These are phyloP conservation scores for Torulaspora gathmanii DNA, from an alignment of 805 yeast genomes.

Conservation along the genomic window DNA sequence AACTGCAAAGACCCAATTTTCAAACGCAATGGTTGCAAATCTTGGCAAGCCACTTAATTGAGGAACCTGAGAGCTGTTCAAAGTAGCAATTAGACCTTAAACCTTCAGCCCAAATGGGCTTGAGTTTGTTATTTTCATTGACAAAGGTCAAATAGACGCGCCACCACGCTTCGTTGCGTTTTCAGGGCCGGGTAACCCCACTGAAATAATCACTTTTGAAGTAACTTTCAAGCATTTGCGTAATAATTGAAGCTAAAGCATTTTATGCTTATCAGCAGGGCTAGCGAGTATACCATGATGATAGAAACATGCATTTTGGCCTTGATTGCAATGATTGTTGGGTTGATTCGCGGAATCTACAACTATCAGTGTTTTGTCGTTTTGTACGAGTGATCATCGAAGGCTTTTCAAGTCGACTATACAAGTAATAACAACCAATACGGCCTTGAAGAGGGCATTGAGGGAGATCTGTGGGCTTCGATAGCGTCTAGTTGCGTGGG, in stretches of 20 bases:
- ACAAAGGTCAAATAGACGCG: background rate
- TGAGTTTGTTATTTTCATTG: background rate
- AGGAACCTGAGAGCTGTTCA: background rate
- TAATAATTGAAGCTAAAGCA: too few species aligned
- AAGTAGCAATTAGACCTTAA: background rate
- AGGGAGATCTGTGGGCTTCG: background rate
- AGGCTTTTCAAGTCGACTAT: background rate
- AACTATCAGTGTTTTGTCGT: background rate
- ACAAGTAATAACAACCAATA: background rate
- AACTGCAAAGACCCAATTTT: slow-evolving; percentile 1
- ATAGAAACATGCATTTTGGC: too few species aligned
- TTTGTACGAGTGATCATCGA: background rate
- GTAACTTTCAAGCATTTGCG: background rate
- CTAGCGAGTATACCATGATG: too few species aligned
- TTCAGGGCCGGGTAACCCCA: background rate
- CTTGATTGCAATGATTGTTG: too few species aligned
- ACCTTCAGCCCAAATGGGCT: background rate
- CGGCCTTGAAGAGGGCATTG: background rate
- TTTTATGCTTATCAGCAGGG: too few species aligned
- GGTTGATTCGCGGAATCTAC: background rate
- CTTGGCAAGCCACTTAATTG: background rate
- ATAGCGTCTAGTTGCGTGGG: background rate
- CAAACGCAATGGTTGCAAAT: background rate
- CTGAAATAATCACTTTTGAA: background rate
- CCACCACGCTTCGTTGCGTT: background rate